Conservation (phyloP, 805 yeast genomes). For the Peterozyma toletana region DNA sequence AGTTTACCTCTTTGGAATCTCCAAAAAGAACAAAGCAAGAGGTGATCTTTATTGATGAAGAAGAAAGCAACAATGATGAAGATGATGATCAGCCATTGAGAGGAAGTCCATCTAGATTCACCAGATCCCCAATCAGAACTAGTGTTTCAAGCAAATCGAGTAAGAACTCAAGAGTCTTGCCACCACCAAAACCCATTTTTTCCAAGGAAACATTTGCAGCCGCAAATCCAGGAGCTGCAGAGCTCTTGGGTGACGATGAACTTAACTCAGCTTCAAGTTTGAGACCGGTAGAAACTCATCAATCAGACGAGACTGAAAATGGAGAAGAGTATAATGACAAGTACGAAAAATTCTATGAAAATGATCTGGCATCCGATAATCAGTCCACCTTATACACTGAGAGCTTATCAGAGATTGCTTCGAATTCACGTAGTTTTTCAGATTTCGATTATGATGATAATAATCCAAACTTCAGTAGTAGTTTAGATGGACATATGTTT, state of each 20-base stretch:
- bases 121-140: conserved; percentile 13
- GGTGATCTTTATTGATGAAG: conserved; percentile 40
- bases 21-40: conserved; percentile 54
- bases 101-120: conserved; percentile 15
- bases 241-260: not conserved
- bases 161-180: conserved; percentile 35
- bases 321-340: not conserved
- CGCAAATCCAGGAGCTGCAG: conserved; percentile 27
- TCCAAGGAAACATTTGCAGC: conserved; percentile 58
- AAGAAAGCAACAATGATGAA: conserved; percentile 20
- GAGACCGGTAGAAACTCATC: conserved; percentile 1
- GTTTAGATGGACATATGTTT: conserved; percentile 24
- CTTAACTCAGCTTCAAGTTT: not conserved
- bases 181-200: conserved; percentile 61
- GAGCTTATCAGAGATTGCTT: not conserved
- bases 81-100: conserved; percentile 21
- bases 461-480: conserved; percentile 3
- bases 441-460: conserved; percentile 3
- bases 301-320: conserved; percentile 1
- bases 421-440: not conserved
- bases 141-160: conserved; percentile 30
- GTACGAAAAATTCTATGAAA: not conserved
- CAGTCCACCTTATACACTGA: conserved; percentile 2
- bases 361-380: conserved; percentile 2
- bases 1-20: conserved; percentile 62